Evolutionary conservation across 2,329 filamentous ascomycete genomes (phyloP), one percentile per base, ranked within the genome.

Genomic region (Aspergillus awamori): DNA sequence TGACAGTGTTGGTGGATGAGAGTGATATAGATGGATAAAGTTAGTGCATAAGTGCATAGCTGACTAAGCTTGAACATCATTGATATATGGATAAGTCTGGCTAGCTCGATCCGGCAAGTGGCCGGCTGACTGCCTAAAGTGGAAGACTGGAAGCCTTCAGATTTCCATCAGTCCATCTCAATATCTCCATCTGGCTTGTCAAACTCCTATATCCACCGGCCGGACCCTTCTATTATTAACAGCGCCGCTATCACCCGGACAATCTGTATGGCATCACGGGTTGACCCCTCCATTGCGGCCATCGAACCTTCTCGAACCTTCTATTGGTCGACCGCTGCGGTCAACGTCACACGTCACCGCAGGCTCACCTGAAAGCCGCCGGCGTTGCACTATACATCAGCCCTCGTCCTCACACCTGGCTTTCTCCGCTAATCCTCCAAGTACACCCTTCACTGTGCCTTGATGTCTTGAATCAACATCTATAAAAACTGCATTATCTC

Each of bases 231-330:
- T 36, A 36, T 11, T 13, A 10, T 36, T 24, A 43, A 11, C n/a
- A 13, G 10, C 41, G 24, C 4, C 5, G 20, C 20, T 11, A 45
- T 45, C 41, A 45, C 22, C 8, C 20, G 41, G 11, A 36, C 10
- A 13, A 45, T 22, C 10, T 2, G 8, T 10, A 24, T 22, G 10
- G 41, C 41, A 45, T 24, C 41, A 45, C 41, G n/a, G 4, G 33
- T 36, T 36, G 33, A 15, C 43, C 41, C 41, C 26, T 24, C 24
- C 41, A 38, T 15, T 8, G 10, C 13, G 6, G 33, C 24, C 17
- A 52, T 66, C 45, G 75, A 77, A 76, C 51, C 62, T 77, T 77
- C 76, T 68, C 63, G 75, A 77, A 77, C 58, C 63, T 77, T 77
- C 75, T 59, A 69, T 68, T 63, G 62, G 63, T 60, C 58, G 57